These are phyloP conservation scores for Vachellia collinsii DNA, from an alignment of 306 rosid species.

Conservation along the genomic window DNA sequence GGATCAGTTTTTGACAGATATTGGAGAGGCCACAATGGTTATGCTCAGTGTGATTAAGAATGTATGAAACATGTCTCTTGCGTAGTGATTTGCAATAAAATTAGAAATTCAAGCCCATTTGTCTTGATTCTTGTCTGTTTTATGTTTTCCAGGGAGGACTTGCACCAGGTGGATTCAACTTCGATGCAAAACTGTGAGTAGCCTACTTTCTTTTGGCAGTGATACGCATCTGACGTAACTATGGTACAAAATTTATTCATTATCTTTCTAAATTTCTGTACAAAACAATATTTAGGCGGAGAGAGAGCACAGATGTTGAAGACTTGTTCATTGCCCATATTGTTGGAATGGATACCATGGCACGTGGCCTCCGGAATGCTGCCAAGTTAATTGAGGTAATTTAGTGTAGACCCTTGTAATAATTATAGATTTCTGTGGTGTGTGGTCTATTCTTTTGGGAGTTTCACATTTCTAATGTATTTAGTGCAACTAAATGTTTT, in stretches of 20 bases:
- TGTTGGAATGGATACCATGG: constrained; percentile 87
- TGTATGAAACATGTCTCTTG: constrained; percentile 45
- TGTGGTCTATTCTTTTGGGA: constrained; percentile 15
- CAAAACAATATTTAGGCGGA: constrained; percentile 55
- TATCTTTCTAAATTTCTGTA: background rate
- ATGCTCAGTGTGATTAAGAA: constrained; percentile 85
- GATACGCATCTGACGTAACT: background rate
- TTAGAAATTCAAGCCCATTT: constrained; percentile 6
- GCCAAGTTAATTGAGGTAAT: constrained; percentile 79
- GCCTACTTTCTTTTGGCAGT: constrained; percentile 14
- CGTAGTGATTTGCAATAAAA: constrained; percentile 4
- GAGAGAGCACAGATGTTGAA: constrained; percentile 98
- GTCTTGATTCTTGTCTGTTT: background rate
- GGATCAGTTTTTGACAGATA: constrained; percentile 89
- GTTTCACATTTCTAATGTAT: background rate
- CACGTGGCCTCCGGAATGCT: constrained; percentile 86
- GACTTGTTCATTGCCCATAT: constrained; percentile 93
- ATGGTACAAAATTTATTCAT: background rate
- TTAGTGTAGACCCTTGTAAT: background rate
- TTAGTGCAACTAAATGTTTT: constrained; percentile 21
- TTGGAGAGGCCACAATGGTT: constrained; percentile 85
- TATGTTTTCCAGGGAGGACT: constrained; percentile 66
- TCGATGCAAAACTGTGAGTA: constrained; percentile 92
- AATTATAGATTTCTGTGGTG: background rate
- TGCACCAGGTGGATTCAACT: constrained; percentile 99